phyloP scores from a whole-genome alignment of 495 filamentous ascomycete genomes.

The Acidomyces sp. region DNA sequence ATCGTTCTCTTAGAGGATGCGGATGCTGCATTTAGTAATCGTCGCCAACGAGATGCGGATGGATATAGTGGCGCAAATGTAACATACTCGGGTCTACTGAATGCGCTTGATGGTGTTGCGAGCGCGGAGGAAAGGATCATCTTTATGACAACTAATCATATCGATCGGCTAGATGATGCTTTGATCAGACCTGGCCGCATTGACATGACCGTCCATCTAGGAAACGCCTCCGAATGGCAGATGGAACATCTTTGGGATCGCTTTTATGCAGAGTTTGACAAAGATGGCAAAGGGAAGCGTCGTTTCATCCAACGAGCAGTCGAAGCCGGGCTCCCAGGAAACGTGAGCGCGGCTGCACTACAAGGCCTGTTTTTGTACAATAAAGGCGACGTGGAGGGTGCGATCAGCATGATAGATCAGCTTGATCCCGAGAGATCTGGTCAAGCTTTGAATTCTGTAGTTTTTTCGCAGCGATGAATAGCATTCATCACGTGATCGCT shows the following conservation, averaged over 20 bases:
- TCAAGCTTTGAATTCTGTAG: neutral
- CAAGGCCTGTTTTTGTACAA: conserved; percentile 92
- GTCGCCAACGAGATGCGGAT: conserved; percentile 57
- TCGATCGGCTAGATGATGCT: conserved; percentile 76
- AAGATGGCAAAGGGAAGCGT: conserved; percentile 39
- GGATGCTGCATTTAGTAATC: conserved; percentile 81
- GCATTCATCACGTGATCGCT: too few relatives aligned
- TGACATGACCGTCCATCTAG: conserved; percentile 83
- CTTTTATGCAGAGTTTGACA: conserved; percentile 78
- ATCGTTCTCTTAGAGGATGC: conserved; percentile 87
- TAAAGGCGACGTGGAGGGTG: conserved; percentile 77
- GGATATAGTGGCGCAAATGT: conserved; percentile 85
- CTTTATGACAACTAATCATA: conserved; percentile 90
- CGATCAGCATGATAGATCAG: conserved; percentile 63
- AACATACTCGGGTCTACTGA: conserved; percentile 87
- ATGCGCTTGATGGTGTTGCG: conserved; percentile 89
- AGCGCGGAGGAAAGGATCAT: conserved; percentile 87
- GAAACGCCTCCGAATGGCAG: conserved; percentile 74
- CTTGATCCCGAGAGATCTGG: conserved; percentile 2
- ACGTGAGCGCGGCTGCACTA: conserved; percentile 73
- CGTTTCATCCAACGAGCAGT: conserved; percentile 39
- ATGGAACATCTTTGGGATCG: conserved; percentile 82
- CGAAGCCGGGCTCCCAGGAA: conserved; percentile 40
- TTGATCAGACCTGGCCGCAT: conserved; percentile 83
- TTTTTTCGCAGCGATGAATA: too few relatives aligned